These are phyloP conservation scores for Paraurostyla sp. DNA, from an alignment of 73 alveolate species.

Conservation along the genomic window DNA sequence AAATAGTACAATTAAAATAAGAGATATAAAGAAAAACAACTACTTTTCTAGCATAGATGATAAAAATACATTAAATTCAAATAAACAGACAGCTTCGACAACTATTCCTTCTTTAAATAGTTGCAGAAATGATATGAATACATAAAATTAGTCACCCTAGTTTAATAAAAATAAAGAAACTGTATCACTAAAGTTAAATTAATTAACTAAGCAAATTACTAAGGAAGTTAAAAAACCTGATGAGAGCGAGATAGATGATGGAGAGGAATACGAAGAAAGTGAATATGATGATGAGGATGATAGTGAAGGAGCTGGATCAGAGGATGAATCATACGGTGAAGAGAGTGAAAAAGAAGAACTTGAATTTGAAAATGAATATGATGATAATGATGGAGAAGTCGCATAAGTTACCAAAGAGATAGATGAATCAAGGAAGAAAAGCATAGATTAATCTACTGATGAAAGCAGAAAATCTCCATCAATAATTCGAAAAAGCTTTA, in stretches of 20 bases:
- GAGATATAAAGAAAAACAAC: not conserved
- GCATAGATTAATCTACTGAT: slow-evolving; percentile 11
- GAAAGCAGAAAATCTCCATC: slow-evolving; percentile 1
- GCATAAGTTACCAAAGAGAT: not conserved
- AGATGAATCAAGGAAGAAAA: not conserved
- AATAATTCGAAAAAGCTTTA: not conserved
- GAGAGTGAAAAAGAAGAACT: slow-evolving; percentile 49
- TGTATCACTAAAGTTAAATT: too few species aligned
- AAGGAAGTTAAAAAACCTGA: not conserved
- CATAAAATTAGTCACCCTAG: too few species aligned
- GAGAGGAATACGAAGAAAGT: slow-evolving; percentile 3
- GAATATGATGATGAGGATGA: not conserved
- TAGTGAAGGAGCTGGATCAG: not conserved
- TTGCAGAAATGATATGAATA: too few species aligned
- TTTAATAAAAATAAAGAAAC: too few species aligned
- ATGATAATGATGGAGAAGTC: not conserved
- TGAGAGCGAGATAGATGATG: not conserved
- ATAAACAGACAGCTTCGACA: too few species aligned
- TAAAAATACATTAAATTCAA: too few species aligned
- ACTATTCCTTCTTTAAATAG: too few species aligned
- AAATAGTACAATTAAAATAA: not conserved
- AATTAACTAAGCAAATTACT: not conserved
- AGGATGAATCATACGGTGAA: slow-evolving; percentile 36
- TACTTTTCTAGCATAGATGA: too few species aligned
- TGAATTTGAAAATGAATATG: slow-evolving; percentile 55